Evolutionary conservation across 495 filamentous ascomycete genomes (phyloP).

Genomic region (Tetracladium marchalianum): DNA sequence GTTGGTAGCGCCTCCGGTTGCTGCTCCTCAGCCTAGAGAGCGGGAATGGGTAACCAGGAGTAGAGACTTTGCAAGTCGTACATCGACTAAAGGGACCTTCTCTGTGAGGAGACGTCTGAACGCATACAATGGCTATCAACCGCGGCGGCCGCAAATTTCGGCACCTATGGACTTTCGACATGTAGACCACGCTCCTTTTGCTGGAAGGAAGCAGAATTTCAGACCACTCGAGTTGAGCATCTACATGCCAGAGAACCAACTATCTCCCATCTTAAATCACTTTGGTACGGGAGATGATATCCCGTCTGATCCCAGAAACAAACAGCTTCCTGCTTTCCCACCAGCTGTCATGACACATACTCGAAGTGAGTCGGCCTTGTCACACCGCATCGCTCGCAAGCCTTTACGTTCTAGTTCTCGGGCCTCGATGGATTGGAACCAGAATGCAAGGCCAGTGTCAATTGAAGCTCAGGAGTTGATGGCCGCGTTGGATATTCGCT

Average conservation of each 20-base stretch:
- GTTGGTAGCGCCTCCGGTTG: slow-evolving; percentile 14
- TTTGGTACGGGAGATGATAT: slow-evolving; percentile 23
- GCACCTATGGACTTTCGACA: slow-evolving; percentile 43
- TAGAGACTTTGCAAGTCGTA: slow-evolving; percentile 33
- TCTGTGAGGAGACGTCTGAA: slow-evolving; percentile 33
- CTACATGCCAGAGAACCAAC: slow-evolving; percentile 50
- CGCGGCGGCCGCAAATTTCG: slow-evolving; percentile 36
- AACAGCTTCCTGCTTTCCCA: slow-evolving; percentile 27
- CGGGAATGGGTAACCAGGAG: slow-evolving; percentile 32
- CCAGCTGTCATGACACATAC: slow-evolving; percentile 29
- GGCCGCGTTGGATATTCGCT: slow-evolving; percentile 7
- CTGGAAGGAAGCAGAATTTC: slow-evolving; percentile 37
- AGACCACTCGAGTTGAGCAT: slow-evolving; percentile 70
- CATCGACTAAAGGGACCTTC: slow-evolving; percentile 43
- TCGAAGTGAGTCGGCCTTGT: slow-evolving; percentile 36
- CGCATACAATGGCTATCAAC: slow-evolving; percentile 13
- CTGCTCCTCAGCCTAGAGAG: slow-evolving; percentile 12
- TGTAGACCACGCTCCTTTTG: slow-evolving; percentile 28
- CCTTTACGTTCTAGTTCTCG: slow-evolving; percentile 14
- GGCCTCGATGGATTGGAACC: slow-evolving; percentile 14
- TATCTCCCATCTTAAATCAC: slow-evolving; percentile 53
- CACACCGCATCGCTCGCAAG: slow-evolving; percentile 41
- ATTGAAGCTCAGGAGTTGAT: slow-evolving; percentile 12
- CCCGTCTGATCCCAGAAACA: slow-evolving; percentile 1
- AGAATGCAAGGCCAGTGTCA: slow-evolving; percentile 10